Percentiles rank a stretch among this genome's conserved stretches.
Conservation (phyloP, 2,329 filamentous ascomycete genomes). For the Diaporthe sp. region DNA sequence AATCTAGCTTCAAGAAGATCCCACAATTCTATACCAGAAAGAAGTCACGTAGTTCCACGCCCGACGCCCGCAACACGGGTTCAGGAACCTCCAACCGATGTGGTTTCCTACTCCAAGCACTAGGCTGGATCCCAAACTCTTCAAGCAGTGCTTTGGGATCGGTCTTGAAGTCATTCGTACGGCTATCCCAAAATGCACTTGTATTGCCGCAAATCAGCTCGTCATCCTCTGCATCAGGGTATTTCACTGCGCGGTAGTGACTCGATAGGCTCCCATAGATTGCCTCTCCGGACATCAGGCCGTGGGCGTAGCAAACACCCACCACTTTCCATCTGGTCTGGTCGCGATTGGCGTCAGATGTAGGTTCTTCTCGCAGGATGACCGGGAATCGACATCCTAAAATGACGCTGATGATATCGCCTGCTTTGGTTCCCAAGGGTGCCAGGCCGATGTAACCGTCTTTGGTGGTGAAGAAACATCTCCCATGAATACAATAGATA, state of each 20-base stretch:
- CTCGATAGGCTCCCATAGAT: background rate
- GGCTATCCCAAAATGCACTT: background rate
- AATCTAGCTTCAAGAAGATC: background rate
- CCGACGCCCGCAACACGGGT: background rate
- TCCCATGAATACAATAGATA: background rate
- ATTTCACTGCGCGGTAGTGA: background rate
- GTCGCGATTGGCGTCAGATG: background rate
- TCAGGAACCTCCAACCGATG: background rate
- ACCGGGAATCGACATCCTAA: background rate
- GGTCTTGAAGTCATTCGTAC: background rate
- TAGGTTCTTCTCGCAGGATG: background rate
- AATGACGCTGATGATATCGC: background rate
- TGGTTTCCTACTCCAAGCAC: background rate
- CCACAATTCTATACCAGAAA: background rate
- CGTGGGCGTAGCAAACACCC: background rate
- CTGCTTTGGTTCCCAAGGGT: background rate
- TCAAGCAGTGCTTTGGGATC: background rate
- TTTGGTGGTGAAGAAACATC: slow-evolving; percentile 14
- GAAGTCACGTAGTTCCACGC: background rate
- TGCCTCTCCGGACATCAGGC: background rate
- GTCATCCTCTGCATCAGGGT: too few species aligned
- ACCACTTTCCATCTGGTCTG: slow-evolving; percentile 7
- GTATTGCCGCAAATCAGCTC: background rate
- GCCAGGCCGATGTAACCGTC: background rate
- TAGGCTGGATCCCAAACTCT: background rate